Evolutionary conservation across 192 early-diverging fungal genomes (phyloP), one percentile per base, ranked within the genome.

Genomic region (Entomortierella lignicola): DNA sequence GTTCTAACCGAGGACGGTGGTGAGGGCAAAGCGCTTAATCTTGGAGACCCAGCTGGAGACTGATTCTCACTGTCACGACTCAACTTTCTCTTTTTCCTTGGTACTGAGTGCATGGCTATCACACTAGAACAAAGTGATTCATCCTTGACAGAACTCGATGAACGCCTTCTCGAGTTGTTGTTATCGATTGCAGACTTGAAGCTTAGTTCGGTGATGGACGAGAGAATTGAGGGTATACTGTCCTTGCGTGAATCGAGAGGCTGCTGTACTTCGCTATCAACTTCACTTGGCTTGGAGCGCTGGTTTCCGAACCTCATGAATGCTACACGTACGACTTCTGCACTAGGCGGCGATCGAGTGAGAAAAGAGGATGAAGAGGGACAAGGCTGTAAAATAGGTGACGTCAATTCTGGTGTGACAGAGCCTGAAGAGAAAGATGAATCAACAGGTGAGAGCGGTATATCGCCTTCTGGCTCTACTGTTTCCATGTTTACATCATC

Each of bases 381-480:
- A n/a, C 12, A 31, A 21, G 20, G 29, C 12, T 34, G 43, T 15
- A 52, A 21, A 8, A 31, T 8, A 56, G 71, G 55, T 55, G 72
- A 75, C 27, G 72, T 68, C 53, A 66, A 75, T 67, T 60, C 64
- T 32, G 72, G 64, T 50, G 59, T 62, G 51, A 65, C 47, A 44
- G 63, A 72, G 50, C 71, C 63, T 34, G 48, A 34, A 23, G 48
- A 52, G 13, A 60, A 71, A 25, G 55, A 52, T 1, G 69, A 62
- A 32, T 62, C 34, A 4, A 48, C 43, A 21, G 71, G 71, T 15
- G 71, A 72, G 25, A 31, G 15, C 5, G 71, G 63, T 29, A 44
- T 17, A 39, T 71, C 54, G 8, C 41, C 60, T 20, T 63, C 62
- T 47, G 71, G 62, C 2, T 72, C 71, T n/a, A 31, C 63, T 17